Percentiles rank a stretch among this genome's conserved stretches.
Conservation (phyloP, 1,284 basidiomycete species). For the Fomitiporia mediterranea region DNA sequence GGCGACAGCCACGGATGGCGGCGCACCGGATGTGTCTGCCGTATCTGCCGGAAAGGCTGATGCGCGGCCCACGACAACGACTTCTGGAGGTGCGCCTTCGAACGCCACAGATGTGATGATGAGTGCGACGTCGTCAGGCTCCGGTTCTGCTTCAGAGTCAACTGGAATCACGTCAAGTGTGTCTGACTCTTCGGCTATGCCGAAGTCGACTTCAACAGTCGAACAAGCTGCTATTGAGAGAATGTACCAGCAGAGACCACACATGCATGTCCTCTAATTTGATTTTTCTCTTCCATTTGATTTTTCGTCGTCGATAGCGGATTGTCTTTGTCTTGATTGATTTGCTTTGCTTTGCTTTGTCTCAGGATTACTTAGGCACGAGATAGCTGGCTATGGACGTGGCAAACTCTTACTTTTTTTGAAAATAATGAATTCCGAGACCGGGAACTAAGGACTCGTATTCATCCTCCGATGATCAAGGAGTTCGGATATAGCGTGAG, state of each 20-base stretch:
- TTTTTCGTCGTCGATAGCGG: neutral
- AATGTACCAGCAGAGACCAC: slow-evolving; percentile 11
- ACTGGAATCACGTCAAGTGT: too few relatives aligned
- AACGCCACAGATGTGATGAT: slow-evolving; percentile 18
- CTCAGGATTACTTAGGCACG: neutral
- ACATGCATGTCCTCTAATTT: neutral
- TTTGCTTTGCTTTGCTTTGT: neutral
- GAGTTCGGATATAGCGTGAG: neutral
- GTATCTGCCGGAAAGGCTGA: too few relatives aligned
- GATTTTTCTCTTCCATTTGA: neutral
- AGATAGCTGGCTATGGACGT: too few relatives aligned
- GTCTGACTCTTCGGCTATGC: neutral
- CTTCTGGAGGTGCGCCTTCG: slow-evolving; percentile 20
- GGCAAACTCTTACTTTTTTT: too few relatives aligned
- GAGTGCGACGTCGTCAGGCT: neutral
- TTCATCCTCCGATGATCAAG: slow-evolving; percentile 18
- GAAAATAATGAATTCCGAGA: too few relatives aligned
- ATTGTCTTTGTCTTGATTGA: too few relatives aligned
- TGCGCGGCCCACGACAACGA: too few relatives aligned
- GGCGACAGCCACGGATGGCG: slow-evolving; percentile 16
- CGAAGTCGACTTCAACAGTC: slow-evolving; percentile 4
- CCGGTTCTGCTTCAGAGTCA: too few relatives aligned
- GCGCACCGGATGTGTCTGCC: slow-evolving; percentile 14
- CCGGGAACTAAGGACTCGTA: slow-evolving; percentile 7
- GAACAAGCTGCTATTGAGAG: slow-evolving; percentile 18